Base-by-base conservation (phyloP, 2,329 filamentous ascomycete genomes). In the Aspergillus sclerotialis region DNA sequence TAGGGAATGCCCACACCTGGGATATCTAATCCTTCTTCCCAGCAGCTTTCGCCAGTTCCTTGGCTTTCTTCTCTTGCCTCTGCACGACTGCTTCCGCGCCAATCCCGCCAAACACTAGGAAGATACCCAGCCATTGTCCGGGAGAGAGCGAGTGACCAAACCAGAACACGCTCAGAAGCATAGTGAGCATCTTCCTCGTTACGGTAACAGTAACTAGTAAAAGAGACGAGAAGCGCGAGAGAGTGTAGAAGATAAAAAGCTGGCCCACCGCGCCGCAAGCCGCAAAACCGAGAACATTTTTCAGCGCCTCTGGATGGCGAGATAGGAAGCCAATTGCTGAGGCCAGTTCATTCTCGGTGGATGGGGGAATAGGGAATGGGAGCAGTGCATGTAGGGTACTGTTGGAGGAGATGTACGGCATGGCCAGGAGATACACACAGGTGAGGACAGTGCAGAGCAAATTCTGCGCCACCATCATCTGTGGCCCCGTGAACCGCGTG, bases 391-490 rank as follows among this genome's bases (percentile, higher is more conserved):
- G 70, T 40, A 82, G 73, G 11, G 80, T 39, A 5, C 72, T 72
- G 1, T 78, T 87, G 37, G 73, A 69, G 0, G 82, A 83, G n/a
- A 95, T 62, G 67, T 82, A 86, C 0, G 92, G 92, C 50, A 80
- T 84, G 13, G 88, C 54, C 12, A 90, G 45, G 28, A 98, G 76
- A 53, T 94, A 96, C 0, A 67, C 55, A 13, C 76, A 71, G 3
- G 89, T 96, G 37, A 96, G 70, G 30, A 79, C 55, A 3, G 88
- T 90, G 49, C 78, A 82, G 62, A 96, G 83, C 36, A 94, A 69
- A 59, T 96, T 98, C 64, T 95, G 87, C 25, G 90, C 89, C 58
- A 89, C 93, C 92, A 98, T 98, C 92, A 98, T 98, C 73, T 98
- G 92, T 39, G 90, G 88, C 7, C 92, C 92, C 3, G 79, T 78